Base-by-base conservation (phyloP, 371 early-diverging fungal species). In the Mucor saturninus region DNA sequence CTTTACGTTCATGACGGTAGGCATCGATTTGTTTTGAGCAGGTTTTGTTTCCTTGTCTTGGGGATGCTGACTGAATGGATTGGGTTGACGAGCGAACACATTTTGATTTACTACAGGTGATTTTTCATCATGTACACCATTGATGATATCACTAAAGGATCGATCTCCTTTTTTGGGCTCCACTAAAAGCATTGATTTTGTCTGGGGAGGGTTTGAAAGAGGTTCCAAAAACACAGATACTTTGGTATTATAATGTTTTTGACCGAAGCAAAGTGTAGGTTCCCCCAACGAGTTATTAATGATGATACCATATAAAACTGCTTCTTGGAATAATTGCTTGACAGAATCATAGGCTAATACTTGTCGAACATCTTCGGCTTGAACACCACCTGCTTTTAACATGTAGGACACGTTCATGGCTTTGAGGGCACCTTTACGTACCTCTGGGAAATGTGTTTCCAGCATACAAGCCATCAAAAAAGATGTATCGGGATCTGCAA, bases 401-500 rank as follows among this genome's bases (percentile, higher is more conserved):
- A 82, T 73, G 56, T 87, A 86, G 13, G 85, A 67, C 39, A 76
- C 67, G 69, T 91, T 86, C 89, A 95, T 89, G 0, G 91, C 88
- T 67, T 86, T 84, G 29, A 93, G 65, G 1, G 91, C 94, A 5
- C 85, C 86, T 49, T 88, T 82, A 8, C 96, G 87, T 29, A 96
- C 81, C 32, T 83, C 83, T 0, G 81, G 72, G 73, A 96, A 93
- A 54, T 87, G 85, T 50, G 81, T 72, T 65, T 95, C 91, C 38
- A 90, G 64, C 49, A 94, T 65, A 62, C 94, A 93, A 0, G 92
- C 92, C 73, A 93, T 74, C 35, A 94, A 71, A 45, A 89, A 90
- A 0, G 94, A 82, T 2, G 90, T 89, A 0, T 62, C 53, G 0
- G 70, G 67, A 32, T 85, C 77, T 6, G 76, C 82, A 4, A 94